Base-by-base conservation (phyloP, 2,329 filamentous ascomycete genomes). In the Cucurbitaria berberidis region DNA sequence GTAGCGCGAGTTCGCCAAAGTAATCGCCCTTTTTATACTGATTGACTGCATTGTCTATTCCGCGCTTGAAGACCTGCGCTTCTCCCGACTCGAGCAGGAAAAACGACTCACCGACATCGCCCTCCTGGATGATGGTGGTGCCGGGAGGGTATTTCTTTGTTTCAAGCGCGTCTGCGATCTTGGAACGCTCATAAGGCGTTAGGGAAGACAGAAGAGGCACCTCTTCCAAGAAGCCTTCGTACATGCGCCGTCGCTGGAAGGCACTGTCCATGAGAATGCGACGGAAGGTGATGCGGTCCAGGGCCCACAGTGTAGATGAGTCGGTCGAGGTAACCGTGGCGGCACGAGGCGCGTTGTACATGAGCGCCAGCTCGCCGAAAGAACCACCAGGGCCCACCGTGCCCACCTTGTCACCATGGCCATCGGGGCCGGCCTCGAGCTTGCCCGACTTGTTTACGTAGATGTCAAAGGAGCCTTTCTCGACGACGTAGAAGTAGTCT, bases 181-280 rank as follows among this genome's bases (percentile, higher is more conserved):
- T 99, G 70, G 91, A 91, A 53, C 95, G 88, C 78, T 99, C 95
- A 75, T 98, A 98, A 0, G 90, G 84, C 39, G 93, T 96, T 51
- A 99, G 83, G 19, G 86, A 88, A 2, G 88, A 84, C 22, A 99
- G 84, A 26, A 98, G 82, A 0, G 91, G 91, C 2, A 98, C 95
- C 73, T 96, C 92, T 74, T 96, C 93, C 19, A 99, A 82, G 81
- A 99, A 98, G 64, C 87, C 91, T 78, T 99, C 95, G 77, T 98
- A 98, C 88, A 98, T 93, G 69, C 93, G 90, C 66, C 95, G 88
- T 51, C 93, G 90, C 67, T 96, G 91, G 80, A 97, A 98, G 3
- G 95, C 96, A 34, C 91, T 96, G 78, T 98, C 93, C 93, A 99
- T 97, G 58, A 99, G 83, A 61, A 99, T 98, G 56, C 95, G 90